Evolutionary conservation across 1,139 yeast genomes (phyloP), one percentile per base, ranked within the genome.

Genomic region (Diutina scorzettiae): DNA sequence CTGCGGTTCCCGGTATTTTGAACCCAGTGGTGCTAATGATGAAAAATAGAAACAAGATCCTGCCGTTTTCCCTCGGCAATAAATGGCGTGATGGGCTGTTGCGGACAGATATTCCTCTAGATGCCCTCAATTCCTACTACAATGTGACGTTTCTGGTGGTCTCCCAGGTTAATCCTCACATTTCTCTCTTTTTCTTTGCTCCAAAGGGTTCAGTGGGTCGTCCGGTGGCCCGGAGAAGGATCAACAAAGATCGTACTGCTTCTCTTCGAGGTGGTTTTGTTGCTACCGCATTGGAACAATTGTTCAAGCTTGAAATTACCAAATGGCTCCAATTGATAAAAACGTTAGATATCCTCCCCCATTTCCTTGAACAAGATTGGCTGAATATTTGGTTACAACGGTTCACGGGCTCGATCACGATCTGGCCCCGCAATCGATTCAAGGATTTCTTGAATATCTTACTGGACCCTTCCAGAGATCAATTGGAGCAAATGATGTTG

Each of bases 1-100:
- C 86, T 4, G 93, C 93, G 0, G 93, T 83, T 7, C 93, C 93
- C 0, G 93, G 93, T 0, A 80, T 83, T n/a, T 62, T 83, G 44
- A 80, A 81, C 47, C 94, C 94, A 0, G 91, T 82, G 24, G 86
- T 81, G 5, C 61, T 83, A 43, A 80, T 82, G 89, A 79, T 76
- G 77, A 81, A 79, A 50, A 69, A 69, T 40, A 64, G 65, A 40
- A 56, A 57, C 4, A 51, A 59, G 39, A 68, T 80, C 5, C 65
- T 69, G 2, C 91, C 94, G 2, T 82, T 79, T 53, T 77, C 83
- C 21, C 68, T 82, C 50, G 93, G 93, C 0, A 76, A 72, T 51
- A 77, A 76, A 53, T 81, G 87, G 87, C 69, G 78, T 49, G 89
- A 81, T 56, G 89, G 89, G 0, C 75, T 82, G 8, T 59, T 81